These are phyloP conservation scores for Fusarium albosuccineum DNA, from an alignment of 2,329 filamentous ascomycete species.

Conservation along the genomic window DNA sequence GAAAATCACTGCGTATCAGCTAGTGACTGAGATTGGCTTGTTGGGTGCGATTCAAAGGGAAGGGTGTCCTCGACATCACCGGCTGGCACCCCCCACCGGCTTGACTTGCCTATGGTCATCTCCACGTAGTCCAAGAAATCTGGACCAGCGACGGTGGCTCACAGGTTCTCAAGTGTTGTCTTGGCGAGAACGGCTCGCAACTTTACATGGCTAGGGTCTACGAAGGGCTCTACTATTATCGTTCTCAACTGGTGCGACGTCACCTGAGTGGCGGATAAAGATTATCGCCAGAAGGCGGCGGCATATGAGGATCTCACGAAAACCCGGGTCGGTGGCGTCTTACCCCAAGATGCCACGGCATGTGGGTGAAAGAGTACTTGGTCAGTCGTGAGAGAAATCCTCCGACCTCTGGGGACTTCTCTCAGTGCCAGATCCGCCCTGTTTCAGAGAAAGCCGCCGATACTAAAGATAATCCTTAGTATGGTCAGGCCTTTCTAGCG, in stretches of 20 bases:
- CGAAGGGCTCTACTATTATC: slow-evolving; percentile 20
- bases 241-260: not conserved
- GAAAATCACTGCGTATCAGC: not conserved
- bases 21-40: not conserved
- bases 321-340: slow-evolving; percentile 2
- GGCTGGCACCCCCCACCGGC: not conserved
- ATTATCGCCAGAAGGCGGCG: slow-evolving; percentile 13
- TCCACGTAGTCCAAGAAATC: slow-evolving; percentile 10
- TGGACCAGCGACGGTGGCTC: slow-evolving; percentile 10
- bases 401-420: too few relatives aligned
- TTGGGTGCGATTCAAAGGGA: not conserved
- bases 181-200: not conserved
- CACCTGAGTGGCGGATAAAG: not conserved
- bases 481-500: too few relatives aligned
- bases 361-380: slow-evolving; percentile 11
- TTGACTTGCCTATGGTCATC: not conserved
- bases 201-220: slow-evolving; percentile 27
- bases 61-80: slow-evolving; percentile 10
- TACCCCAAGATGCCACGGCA: slow-evolving; percentile 16
- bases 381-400: too few relatives aligned
- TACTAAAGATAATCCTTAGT: too few relatives aligned
- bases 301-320: slow-evolving; percentile 18
- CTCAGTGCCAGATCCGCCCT: too few relatives aligned
- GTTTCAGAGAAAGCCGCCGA: too few relatives aligned
- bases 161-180: slow-evolving; percentile 16